Conservation (phyloP, 2,329 filamentous ascomycete genomes). For the Pseudogymnoascus sp. region DNA sequence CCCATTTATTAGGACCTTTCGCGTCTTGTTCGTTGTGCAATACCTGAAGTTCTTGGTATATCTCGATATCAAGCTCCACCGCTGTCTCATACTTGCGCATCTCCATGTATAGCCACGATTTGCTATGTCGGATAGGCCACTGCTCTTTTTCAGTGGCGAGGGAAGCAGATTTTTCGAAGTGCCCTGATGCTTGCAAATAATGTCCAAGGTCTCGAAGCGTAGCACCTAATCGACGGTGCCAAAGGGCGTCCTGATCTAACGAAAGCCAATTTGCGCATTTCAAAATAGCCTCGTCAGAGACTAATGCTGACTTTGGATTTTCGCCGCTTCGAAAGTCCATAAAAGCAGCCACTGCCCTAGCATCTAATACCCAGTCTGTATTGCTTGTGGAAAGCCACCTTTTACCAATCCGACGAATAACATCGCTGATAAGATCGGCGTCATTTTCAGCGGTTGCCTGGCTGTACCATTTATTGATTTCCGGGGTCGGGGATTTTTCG, state of each 20-base stretch:
- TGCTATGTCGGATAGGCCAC: background rate
- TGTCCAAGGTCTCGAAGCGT: background rate
- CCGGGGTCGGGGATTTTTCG: background rate
- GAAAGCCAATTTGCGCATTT: background rate
- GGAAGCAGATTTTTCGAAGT: background rate
- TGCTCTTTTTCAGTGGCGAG: background rate
- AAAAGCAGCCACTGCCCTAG: background rate
- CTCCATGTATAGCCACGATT: background rate
- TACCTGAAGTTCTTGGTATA: background rate
- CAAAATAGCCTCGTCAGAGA: background rate
- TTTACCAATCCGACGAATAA: background rate
- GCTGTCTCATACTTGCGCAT: background rate
- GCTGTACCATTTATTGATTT: background rate
- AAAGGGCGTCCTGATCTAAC: background rate
- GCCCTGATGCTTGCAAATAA: background rate
- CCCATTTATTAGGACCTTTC: background rate
- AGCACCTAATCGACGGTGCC: background rate
- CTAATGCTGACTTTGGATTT: background rate
- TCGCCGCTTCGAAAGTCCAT: background rate
- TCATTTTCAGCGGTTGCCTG: background rate
- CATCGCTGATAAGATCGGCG: background rate
- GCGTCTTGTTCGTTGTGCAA: background rate
- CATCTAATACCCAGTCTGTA: background rate
- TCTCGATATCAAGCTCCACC: background rate
- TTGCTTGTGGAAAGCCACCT: background rate